Evolutionary conservation across 257 asterid species (phyloP).

Genomic region (Jacaranda mimosifolia): DNA sequence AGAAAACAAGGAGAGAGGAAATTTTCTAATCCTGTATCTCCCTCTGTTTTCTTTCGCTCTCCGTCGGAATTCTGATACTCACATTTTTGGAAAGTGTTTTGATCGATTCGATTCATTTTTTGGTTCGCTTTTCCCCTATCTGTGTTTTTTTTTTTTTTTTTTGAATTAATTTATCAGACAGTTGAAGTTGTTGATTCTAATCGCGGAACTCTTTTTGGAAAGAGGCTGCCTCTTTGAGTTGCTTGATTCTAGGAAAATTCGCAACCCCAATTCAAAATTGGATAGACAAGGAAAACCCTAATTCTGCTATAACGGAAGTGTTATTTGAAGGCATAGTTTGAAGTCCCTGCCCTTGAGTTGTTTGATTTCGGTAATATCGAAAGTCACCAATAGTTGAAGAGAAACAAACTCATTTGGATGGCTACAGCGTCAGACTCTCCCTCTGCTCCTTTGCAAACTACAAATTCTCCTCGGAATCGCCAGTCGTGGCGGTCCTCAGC

Average conservation of each 20-base stretch:
- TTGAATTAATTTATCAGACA: neutral
- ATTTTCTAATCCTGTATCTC: neutral
- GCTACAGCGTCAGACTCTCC: slow-evolving; percentile 41
- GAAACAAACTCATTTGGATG: slow-evolving; percentile 28
- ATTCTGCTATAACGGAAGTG: no score
- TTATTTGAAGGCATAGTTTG: no score
- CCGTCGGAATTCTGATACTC: neutral
- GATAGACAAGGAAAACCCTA: no score
- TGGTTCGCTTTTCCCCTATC: neutral
- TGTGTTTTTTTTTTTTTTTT: neutral
- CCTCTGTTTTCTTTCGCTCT: neutral
- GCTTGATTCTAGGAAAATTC: no score
- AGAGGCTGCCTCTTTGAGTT: neutral
- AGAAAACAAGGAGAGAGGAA: neutral
- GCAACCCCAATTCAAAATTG: no score
- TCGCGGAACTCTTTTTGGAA: neutral
- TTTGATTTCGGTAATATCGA: neutral
- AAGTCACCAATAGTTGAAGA: neutral
- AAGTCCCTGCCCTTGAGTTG: neutral
- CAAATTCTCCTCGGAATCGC: slow-evolving; percentile 34
- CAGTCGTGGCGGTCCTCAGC: slow-evolving; percentile 27
- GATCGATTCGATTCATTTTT: neutral
- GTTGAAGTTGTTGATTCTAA: neutral
- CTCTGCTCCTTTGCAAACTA: slow-evolving; percentile 6
- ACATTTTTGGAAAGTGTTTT: neutral